Conservation (phyloP, 2,329 filamentous ascomycete genomes). For the Neocucurbitaria cava region DNA sequence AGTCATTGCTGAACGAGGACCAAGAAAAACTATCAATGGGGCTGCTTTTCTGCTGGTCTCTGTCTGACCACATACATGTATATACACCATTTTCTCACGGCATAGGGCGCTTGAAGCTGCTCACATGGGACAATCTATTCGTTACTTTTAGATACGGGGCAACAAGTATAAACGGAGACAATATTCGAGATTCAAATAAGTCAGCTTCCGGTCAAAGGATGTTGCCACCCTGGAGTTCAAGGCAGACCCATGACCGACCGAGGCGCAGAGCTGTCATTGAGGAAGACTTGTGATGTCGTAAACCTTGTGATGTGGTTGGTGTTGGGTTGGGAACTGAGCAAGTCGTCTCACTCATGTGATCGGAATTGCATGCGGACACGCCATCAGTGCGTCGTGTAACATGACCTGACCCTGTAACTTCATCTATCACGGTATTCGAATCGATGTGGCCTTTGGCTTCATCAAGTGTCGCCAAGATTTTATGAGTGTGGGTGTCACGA, state of each 20-base stretch:
- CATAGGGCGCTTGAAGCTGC: neutral
- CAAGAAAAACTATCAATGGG: neutral
- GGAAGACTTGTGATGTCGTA: neutral
- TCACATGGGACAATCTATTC: neutral
- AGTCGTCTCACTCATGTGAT: neutral
- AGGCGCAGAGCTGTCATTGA: neutral
- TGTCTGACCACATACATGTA: no score
- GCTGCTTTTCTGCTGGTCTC: neutral
- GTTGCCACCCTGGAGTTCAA: neutral
- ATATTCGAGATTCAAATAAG: neutral
- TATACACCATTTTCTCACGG: neutral
- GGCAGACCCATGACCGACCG: slow-evolving; percentile 1
- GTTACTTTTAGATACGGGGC: neutral
- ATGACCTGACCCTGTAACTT: neutral
- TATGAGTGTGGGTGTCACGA: no score
- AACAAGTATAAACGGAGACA: no score
- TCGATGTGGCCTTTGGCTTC: no score
- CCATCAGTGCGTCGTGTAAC: neutral
- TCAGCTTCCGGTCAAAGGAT: slow-evolving; percentile 3
- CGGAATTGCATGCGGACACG: no score
- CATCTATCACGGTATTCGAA: no score
- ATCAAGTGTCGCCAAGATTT: no score
- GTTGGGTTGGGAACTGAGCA: neutral
- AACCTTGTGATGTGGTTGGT: neutral
- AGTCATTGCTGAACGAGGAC: neutral